phyloP scores from a whole-genome alignment of 305 asterid species.

The Nicotiana rustica region DNA sequence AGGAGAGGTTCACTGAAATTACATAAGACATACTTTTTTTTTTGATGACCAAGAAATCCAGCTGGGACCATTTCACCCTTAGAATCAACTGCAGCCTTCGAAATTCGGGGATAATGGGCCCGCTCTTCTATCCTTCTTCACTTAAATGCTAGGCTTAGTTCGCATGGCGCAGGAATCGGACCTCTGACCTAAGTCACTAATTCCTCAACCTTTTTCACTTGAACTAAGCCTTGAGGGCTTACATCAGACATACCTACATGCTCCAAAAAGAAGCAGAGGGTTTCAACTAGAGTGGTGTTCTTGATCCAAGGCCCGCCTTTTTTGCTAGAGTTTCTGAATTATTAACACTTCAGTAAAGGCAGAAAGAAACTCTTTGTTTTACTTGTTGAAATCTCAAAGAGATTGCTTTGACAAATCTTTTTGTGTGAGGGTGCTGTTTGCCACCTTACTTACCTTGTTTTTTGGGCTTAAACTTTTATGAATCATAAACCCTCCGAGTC shows the following conservation, averaged over 20 bases:
- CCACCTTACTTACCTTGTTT: neutral
- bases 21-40: neutral
- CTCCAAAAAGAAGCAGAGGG: neutral
- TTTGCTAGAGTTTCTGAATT: neutral
- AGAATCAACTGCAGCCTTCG: too few species aligned
- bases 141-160: too few species aligned
- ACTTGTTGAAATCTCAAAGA: neutral
- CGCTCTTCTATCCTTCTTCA: too few species aligned
- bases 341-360: neutral
- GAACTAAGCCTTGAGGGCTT: too few species aligned
- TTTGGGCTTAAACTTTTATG: neutral
- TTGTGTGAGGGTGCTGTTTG: neutral
- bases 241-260: neutral
- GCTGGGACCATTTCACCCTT: too few species aligned
- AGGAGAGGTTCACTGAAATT: neutral
- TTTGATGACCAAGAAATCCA: too few species aligned
- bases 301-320: neutral
- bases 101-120: too few species aligned
- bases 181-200: too few species aligned
- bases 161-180: too few species aligned
- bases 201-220: too few species aligned
- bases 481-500: neutral
- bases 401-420: neutral
- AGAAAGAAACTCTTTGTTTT: neutral
- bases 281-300: neutral